Evolutionary conservation across 352 stramenopile species (phyloP), one percentile per base, ranked within the genome.

Genomic region (Phytophthora chlamydospora): DNA sequence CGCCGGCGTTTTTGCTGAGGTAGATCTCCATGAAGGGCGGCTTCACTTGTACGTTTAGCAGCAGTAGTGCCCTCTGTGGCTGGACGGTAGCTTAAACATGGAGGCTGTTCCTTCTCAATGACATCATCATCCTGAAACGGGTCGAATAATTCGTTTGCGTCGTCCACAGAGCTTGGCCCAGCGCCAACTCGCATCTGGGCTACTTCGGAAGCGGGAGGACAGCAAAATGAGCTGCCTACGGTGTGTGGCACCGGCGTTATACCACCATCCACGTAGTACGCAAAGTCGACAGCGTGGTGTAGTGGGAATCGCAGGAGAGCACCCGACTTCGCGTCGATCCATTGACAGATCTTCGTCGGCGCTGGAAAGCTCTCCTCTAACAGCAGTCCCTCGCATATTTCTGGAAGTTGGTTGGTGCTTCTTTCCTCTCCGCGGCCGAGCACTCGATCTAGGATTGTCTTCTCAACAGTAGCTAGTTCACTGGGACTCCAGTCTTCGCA

Each of bases 61-160:
- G 12, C 13, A 8, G 3, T 2, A 46, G 21, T 3, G 21, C 21
- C 21, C 1, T 24, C 21, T 24, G 21, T 24, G 21, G 21, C 29
- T 46, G 19, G 19, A 2, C 8, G 40, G 40, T 46, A 3, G 2
- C n/a, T 46, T 14, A 46, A 14, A 32, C 12, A 2, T 31, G 21
- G 21, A 3, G 21, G 21, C 3, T 24, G 21, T 2, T 46, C 40
- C 3, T 46, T 6, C 11, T 8, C 8, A 27, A 7, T 32, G 8
- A 31, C 40, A 14, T 46, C 40, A 46, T 46, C 40, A 6, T 46
- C 40, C 8, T 27, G 40, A 31, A 46, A 46, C 17, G 40, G 40
- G 19, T 46, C 40, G 13, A 46, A 46, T 7, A 46, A 14, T 31
- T 29, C 19, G 13, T 46, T 27, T 14, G 6, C 40, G 6, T 46